Percentiles rank a stretch among this genome's conserved stretches.
These are phyloP conservation scores for Pestalotiopsis sp. DNA, from an alignment of 2,329 filamentous ascomycete species.

Conservation along the genomic window DNA sequence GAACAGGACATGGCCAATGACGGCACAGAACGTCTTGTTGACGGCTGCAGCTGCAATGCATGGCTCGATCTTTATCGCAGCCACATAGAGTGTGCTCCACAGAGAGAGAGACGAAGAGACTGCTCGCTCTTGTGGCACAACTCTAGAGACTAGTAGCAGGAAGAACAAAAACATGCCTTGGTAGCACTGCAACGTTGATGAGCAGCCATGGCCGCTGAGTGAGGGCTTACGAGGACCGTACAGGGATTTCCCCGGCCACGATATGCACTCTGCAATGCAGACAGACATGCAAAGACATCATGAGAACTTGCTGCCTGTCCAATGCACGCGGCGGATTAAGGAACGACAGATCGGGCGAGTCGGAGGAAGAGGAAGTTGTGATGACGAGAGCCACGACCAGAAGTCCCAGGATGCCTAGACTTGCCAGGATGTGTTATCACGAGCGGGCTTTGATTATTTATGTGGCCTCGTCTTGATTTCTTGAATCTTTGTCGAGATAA, in stretches of 20 bases:
- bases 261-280: conserved; percentile 20
- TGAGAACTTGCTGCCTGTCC: conserved; percentile 19
- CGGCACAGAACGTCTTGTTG: conserved; percentile 20
- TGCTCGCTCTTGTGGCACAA: neutral
- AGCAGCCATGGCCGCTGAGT: conserved; percentile 14
- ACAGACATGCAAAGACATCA: conserved; percentile 25
- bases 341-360: conserved; percentile 14
- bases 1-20: conserved; percentile 25
- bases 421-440: neutral
- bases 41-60: conserved; percentile 24
- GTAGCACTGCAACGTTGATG: conserved; percentile 10
- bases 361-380: conserved; percentile 1
- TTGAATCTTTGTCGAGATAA: neutral
- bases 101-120: neutral
- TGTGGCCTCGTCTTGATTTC: neutral
- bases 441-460: neutral
- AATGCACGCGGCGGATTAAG: conserved; percentile 19
- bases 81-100: neutral
- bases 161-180: conserved; percentile 13
- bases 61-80: conserved; percentile 14
- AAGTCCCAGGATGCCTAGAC: neutral
- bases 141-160: conserved; percentile 2
- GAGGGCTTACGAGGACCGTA: conserved; percentile 10
- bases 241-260: conserved; percentile 21
- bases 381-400: neutral